A percentile compares a stretch with the other conserved stretches of the same genome.
Conservation (phyloP, 257 asterid species). For the Apocynum venetum region DNA sequence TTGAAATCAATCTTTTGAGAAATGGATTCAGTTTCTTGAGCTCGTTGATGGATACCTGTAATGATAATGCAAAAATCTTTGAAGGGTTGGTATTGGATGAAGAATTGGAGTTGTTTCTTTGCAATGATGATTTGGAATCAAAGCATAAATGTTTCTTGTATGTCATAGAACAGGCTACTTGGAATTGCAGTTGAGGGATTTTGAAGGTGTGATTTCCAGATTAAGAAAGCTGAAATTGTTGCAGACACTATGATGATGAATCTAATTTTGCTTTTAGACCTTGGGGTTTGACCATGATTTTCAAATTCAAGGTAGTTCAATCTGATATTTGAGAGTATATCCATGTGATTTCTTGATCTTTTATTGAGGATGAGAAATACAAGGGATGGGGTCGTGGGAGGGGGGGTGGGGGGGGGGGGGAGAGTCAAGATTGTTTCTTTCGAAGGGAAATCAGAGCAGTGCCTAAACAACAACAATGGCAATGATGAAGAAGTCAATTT, state of each 20-base stretch:
- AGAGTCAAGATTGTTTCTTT: not conserved
- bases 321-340: not conserved
- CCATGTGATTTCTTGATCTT: not conserved
- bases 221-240: conserved; percentile 14
- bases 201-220: conserved; percentile 13
- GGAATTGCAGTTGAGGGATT: conserved; percentile 17
- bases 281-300: conserved; percentile 18
- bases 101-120: not conserved
- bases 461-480: not conserved
- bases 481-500: not conserved
- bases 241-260: conserved; percentile 16
- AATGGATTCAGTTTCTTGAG: conserved; percentile 10
- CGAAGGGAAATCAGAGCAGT: not conserved
- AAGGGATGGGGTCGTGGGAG: too few relatives aligned
- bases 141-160: not conserved
- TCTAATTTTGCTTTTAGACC: conserved; percentile 12
- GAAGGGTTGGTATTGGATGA: conserved; percentile 16
- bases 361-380: too few relatives aligned
- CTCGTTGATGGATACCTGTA: conserved; percentile 24
- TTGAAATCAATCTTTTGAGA: conserved; percentile 6
- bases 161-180: conserved; percentile 22
- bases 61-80: conserved; percentile 23
- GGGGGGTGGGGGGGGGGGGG: not conserved
- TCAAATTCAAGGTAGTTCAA: not conserved
- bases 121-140: conserved; percentile 16